Evolutionary conservation across 257 asterid species (phyloP).

Genomic region (Hygrophila difformis): DNA sequence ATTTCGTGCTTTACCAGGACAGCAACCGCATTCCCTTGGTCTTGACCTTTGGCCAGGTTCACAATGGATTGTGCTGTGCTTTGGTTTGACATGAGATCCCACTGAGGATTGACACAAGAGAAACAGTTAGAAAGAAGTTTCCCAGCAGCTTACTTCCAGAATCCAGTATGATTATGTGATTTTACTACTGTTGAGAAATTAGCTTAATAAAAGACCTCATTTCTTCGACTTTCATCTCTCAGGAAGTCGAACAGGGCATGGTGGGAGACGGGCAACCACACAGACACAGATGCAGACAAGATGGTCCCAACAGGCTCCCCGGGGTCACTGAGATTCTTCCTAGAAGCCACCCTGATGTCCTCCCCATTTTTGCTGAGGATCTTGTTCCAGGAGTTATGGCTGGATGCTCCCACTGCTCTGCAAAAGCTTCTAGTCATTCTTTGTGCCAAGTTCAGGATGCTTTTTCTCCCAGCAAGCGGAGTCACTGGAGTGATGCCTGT

Average conservation of each 20-base stretch:
- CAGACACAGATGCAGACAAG: constrained; percentile 54
- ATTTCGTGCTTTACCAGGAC: constrained; percentile 72
- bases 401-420: constrained; percentile 63
- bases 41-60: constrained; percentile 76
- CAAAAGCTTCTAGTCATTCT: constrained; percentile 68
- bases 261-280: constrained; percentile 71
- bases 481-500: constrained; percentile 62
- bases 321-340: constrained; percentile 57
- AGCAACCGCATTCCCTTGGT: constrained; percentile 63
- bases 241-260: constrained; percentile 56
- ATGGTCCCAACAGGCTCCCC: constrained; percentile 81
- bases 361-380: constrained; percentile 53
- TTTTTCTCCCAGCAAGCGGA: constrained; percentile 67
- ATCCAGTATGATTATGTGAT: too few relatives aligned
- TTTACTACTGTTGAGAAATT: not conserved
- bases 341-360: constrained; percentile 53
- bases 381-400: constrained; percentile 71
- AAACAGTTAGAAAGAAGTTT: not conserved
- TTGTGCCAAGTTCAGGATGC: constrained; percentile 64
- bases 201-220: constrained; percentile 63
- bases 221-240: constrained; percentile 59
- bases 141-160: too few relatives aligned
- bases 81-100: constrained; percentile 69
- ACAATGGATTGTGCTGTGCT: constrained; percentile 43
- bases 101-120: constrained; percentile 33